Conservation (phyloP, 176 grass and related monocot species). For the Musa beccarii region DNA sequence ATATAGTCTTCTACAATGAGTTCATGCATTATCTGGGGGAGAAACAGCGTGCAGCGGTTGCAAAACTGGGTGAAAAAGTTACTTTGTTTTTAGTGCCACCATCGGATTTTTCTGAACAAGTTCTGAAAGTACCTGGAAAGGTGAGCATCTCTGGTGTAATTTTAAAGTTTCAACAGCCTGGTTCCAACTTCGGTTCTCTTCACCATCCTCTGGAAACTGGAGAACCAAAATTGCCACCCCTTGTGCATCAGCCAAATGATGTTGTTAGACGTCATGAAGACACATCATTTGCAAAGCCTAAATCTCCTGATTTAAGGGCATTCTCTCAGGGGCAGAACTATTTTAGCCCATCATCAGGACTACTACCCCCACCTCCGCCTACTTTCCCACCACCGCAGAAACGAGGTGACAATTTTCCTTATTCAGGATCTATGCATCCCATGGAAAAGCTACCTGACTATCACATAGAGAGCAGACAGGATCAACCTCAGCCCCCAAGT, state of each 20-base stretch:
- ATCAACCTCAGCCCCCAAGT: slow-evolving; percentile 27
- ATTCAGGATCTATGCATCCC: slow-evolving; percentile 27
- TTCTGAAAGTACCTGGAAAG: slow-evolving; percentile 90
- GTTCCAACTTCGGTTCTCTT: slow-evolving; percentile 32
- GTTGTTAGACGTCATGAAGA: slow-evolving; percentile 22
- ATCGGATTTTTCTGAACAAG: slow-evolving; percentile 87
- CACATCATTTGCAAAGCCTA: slow-evolving; percentile 24
- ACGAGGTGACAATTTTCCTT: slow-evolving; percentile 29
- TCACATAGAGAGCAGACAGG: slow-evolving; percentile 16
- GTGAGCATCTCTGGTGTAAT: slow-evolving; percentile 93
- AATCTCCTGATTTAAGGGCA: slow-evolving; percentile 37
- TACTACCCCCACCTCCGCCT: slow-evolving; percentile 21
- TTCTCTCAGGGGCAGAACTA: slow-evolving; percentile 34
- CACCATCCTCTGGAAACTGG: slow-evolving; percentile 28
- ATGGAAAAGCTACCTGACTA: slow-evolving; percentile 29
- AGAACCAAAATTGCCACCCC: slow-evolving; percentile 18
- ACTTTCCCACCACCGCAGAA: slow-evolving; percentile 28
- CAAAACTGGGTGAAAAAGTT: slow-evolving; percentile 72
- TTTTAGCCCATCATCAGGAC: slow-evolving; percentile 27
- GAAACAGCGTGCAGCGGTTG: slow-evolving; percentile 86
- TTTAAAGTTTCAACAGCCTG: slow-evolving; percentile 64
- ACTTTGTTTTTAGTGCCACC: slow-evolving; percentile 93
- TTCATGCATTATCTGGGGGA: slow-evolving; percentile 97
- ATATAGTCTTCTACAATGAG: slow-evolving; percentile 85
- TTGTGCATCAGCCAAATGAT: slow-evolving; percentile 22